phyloP scores from a whole-genome alignment of 176 grass and related monocot genomes.

The Otatea glauca region DNA sequence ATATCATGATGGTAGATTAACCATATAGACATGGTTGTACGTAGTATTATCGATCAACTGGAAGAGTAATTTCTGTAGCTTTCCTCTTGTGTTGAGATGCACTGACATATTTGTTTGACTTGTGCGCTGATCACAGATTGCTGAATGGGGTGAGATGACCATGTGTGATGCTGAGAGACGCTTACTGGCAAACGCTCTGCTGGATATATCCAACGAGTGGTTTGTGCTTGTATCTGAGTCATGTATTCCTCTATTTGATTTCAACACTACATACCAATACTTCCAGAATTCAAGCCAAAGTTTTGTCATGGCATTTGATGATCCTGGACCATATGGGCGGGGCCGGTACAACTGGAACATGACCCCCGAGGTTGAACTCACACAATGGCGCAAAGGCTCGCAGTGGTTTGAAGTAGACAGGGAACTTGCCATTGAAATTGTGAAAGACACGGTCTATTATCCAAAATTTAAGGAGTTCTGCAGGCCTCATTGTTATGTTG shows the following conservation, averaged over 20 bases:
- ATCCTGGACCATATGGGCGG: constrained; percentile 85
- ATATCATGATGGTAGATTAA: not conserved
- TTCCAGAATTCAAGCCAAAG: constrained; percentile 68
- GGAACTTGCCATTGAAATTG: constrained; percentile 58
- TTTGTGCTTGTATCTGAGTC: constrained; percentile 93
- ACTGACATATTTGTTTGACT: constrained; percentile 31
- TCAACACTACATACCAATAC: constrained; percentile 86
- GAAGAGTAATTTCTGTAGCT: not conserved
- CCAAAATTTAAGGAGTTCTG: constrained; percentile 91
- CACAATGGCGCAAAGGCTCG: constrained; percentile 93
- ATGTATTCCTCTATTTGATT: constrained; percentile 80
- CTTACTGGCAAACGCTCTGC: constrained; percentile 77
- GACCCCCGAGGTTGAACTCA: constrained; percentile 82
- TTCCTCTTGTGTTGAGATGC: constrained; percentile 24
- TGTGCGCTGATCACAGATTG: constrained; percentile 61
- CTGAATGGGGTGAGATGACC: constrained; percentile 91
- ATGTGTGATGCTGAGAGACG: constrained; percentile 98
- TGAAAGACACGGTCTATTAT: constrained; percentile 78
- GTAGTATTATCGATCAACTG: not conserved
- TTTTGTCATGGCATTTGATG: constrained; percentile 74
- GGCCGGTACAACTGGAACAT: constrained; percentile 85
- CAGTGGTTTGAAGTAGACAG: constrained; percentile 92
- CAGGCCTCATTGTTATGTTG: constrained; percentile 80
- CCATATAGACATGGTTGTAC: not conserved
- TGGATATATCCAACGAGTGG: constrained; percentile 88